Base-by-base conservation (phyloP, 768 basidiomycete species). In the Kockovaella imperatae region DNA sequence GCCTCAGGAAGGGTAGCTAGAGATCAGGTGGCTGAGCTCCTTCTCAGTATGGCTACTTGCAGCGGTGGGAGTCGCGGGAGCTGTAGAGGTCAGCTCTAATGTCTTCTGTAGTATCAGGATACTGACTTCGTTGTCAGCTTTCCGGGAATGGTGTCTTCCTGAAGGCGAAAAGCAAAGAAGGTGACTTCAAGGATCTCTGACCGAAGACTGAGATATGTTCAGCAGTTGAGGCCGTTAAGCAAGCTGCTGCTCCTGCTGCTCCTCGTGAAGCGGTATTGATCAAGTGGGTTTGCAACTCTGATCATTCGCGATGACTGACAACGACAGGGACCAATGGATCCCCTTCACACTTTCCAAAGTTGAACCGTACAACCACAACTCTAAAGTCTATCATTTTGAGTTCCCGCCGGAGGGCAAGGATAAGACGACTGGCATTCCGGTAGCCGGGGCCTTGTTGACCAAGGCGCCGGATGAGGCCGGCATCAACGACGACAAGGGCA, bases 361-460 rank as follows among this genome's bases (percentile, higher is more conserved):
- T 20, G 68, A 81, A 51, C 83, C 83, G 0, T 95, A 93, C 77
- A 97, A 95, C 79, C 84, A 96, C 78, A 95, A 97, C 74, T 84
- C 88, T 13, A 76, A 86, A 26, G 80, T 78, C 57, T 89, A 84
- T 67, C 74, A 81, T 39, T 89, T 93, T 65, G 82, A 81, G 57
- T 77, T 93, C 17, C 79, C 84, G 35, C 53, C 54, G 23, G 63
- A 59, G n/a, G 51, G 46, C 18, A 40, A 54, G 28, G 45, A 67
- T 25, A 61, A 64, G 39, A 49, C 52, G 14, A 48, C 58, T 8
- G 69, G 67, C 20, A 64, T 63, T 8, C 45, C 63, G 34, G 60
- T 64, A n/a, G 67, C 69, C 35, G 58, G 56, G 26, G 62, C 62
- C 14, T 36, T 97, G 14, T 65, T 87, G 45, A 79, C 90, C 59